Conservation (phyloP, 768 basidiomycete species). For the Clitopilus passeckerianus region DNA sequence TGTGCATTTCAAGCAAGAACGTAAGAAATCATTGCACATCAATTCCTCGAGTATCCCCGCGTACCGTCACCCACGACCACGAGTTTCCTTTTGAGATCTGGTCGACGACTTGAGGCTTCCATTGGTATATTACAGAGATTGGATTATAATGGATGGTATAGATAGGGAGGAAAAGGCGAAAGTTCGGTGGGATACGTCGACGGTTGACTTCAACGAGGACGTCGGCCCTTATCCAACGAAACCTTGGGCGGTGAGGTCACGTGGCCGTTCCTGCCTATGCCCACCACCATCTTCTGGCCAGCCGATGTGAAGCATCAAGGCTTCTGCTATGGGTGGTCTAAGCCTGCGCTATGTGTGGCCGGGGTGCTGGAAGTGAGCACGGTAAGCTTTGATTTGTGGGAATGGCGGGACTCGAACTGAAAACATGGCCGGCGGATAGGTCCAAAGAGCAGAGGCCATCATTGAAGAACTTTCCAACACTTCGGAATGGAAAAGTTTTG, state of each 20-base stretch:
- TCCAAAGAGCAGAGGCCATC: constrained; percentile 12
- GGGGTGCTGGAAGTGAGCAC: constrained; percentile 35
- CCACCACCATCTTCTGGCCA: constrained; percentile 55
- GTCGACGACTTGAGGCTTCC: constrained; percentile 40
- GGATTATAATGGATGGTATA: neutral
- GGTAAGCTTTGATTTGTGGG: constrained; percentile 15
- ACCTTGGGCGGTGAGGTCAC: constrained; percentile 14
- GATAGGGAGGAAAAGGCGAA: neutral
- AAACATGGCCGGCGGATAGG: constrained; percentile 3
- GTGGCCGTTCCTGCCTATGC: constrained; percentile 22
- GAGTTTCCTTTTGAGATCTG: constrained; percentile 82
- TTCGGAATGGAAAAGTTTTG: constrained; percentile 22
- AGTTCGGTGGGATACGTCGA: neutral
- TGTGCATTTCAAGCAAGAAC: constrained; percentile 20
- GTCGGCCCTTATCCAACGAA: constrained; percentile 3
- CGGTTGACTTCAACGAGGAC: neutral
- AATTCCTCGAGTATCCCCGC: constrained; percentile 14
- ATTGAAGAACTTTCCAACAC: constrained; percentile 11
- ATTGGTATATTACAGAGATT: constrained; percentile 5
- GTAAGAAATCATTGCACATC: neutral
- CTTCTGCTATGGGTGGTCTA: constrained; percentile 56
- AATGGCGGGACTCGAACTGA: neutral
- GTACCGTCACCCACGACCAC: constrained; percentile 87
- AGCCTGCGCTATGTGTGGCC: constrained; percentile 44
- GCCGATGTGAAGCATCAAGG: constrained; percentile 39